Percentiles rank a stretch among this genome's conserved stretches.
Evolutionary conservation across 176 grass and related monocot genomes (phyloP).

Genomic region (bread wheat (Triticum aestivum)): DNA sequence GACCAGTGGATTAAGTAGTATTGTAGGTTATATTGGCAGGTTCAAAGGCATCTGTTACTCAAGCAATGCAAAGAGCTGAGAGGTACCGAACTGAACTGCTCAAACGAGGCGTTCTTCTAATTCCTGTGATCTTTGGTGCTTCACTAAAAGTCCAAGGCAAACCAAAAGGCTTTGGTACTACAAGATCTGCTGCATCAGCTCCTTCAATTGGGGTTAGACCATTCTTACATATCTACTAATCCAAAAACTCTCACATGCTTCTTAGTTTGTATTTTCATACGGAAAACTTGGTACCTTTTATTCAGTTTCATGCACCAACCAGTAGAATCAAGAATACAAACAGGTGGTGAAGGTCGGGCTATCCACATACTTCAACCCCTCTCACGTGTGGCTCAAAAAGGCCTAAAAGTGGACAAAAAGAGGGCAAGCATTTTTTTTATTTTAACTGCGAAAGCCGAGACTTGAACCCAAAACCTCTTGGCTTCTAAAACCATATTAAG

Average conservation of each 20-base stretch:
- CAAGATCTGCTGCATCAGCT: slow-evolving; percentile 51
- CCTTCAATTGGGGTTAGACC: slow-evolving; percentile 69
- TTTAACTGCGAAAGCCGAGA: neutral
- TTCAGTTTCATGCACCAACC: neutral
- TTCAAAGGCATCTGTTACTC: slow-evolving; percentile 67
- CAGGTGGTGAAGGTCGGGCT: neutral
- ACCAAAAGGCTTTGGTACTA: slow-evolving; percentile 55
- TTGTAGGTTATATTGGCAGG: slow-evolving; percentile 97
- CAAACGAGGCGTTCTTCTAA: slow-evolving; percentile 82
- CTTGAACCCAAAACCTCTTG: neutral
- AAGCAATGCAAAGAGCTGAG: slow-evolving; percentile 78
- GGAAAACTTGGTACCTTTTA: neutral
- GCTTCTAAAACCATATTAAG: neutral
- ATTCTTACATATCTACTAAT: slow-evolving; percentile 32
- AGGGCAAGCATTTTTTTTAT: neutral
- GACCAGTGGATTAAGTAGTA: slow-evolving; percentile 47
- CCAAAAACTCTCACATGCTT: neutral
- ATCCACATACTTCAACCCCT: neutral
- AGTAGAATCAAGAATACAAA: neutral
- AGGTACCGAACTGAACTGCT: slow-evolving; percentile 79
- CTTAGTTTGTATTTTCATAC: neutral
- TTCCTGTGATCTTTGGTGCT: slow-evolving; percentile 89
- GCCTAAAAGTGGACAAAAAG: neutral
- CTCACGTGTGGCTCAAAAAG: neutral
- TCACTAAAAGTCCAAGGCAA: slow-evolving; percentile 53